Evolutionary conservation across 306 rosid genomes (phyloP), one percentile per base, ranked within the genome.

Genomic region (Trichosanthes truncata): DNA sequence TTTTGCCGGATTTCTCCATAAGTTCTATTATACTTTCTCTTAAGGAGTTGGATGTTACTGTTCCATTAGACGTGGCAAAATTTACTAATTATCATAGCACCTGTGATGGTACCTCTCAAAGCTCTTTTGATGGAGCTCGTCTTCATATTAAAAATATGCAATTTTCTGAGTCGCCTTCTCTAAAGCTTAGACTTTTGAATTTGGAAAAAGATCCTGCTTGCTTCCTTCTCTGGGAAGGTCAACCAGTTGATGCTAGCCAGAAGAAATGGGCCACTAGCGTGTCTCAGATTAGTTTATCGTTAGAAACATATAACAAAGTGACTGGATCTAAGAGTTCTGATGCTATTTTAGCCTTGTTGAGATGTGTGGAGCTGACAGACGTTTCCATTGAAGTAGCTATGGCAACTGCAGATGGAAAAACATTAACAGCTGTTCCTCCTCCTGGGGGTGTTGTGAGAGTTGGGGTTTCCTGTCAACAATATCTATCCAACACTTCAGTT

Each of bases 121-220:
- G 82, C 69, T 80, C 96, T 79, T 94, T 90, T 81, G 77, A 90
- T 40, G 98, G 98, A 79, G 97, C 97, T 82, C 90, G 90, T 78
- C 96, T 94, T 82, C 94, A 90, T 74, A 86, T 94, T 80, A 89
- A 87, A 80, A 89, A 76, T 81, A 89, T 94, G 78, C 77, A 52
- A 84, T 90, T 92, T 86, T 81, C 87, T 26, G 89, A 87, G 73
- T 90, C 96, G 43, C 96, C 98, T 66, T 87, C 88, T 18, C 81
- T 94, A 73, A 83, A 86, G 69, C 77, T 92, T 69, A 83, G 72
- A 87, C 81, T 91, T 82, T 80, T 94, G 80, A 90, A 88, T 83
- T 84, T 94, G 82, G 98, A 94, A 73, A 92, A 89, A 84, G 98
- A 94, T 87, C 97, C 98, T 85, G 93, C 96, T 83, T 94, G 98